Base-by-base conservation (phyloP, 2,329 filamentous ascomycete genomes). In the Cladophialophora exuberans region DNA sequence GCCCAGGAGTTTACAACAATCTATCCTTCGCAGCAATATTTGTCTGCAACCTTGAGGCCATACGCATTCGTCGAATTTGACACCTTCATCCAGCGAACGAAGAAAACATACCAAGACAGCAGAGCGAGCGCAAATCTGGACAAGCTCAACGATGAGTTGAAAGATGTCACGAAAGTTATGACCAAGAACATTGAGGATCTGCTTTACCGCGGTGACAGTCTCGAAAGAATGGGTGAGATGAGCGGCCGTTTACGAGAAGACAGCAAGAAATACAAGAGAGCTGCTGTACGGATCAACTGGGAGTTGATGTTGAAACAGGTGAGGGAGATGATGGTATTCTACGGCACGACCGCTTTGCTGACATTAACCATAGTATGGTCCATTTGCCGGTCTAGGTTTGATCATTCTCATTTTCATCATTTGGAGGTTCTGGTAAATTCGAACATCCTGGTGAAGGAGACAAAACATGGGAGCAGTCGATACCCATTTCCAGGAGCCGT, bases 171-270 rank as follows among this genome's bases (percentile, higher is more conserved):
- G 1, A 92, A 97, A 76, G 92, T 99, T 69, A 99, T 99, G 95
- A 97, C 92, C 52, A 97, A 97, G 83, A 99, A 99, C 73, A 97
- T 99, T 65, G 94, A 99, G 79, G 94, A 99, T 72, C 77, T 99
- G 69, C 78, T 99, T 49, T 99, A 99, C 72, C 81, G 95, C 59
- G 94, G 94, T 23, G 94, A 99, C 71, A 94, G 87, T 67, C 76
- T 99, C 64, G 94, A 99, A 76, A 84, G 91, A 67, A 99, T 99
- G 94, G 93, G 94, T 59, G 93, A 97, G 76, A 88, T 97, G 69
- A 95, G 89, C 66, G 88, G 85, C 53, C 80, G 93, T 59, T 74
- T 99, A 70, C 80, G 90, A 61, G 94, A 99, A 70, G 94, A 99
- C 70, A 94, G 88, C 71, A 90, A 87, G 73, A 97, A 96, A 76